Conservation (phyloP, 768 basidiomycete genomes). For the Tricholoma flavovirens region DNA sequence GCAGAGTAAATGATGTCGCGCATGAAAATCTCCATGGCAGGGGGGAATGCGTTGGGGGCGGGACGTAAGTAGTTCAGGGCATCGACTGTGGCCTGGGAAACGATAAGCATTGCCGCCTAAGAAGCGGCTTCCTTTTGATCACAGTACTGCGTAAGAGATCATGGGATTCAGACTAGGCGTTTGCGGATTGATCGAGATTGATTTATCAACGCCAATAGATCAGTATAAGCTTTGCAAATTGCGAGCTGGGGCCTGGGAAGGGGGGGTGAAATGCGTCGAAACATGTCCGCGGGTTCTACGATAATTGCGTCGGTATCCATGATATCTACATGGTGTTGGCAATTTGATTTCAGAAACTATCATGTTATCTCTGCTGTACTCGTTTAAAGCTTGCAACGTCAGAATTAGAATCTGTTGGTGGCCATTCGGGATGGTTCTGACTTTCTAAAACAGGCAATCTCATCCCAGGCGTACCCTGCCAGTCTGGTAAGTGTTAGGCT, state of each 20-base stretch:
- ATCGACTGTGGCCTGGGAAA: not conserved
- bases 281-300: not conserved
- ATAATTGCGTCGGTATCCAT: too few species aligned
- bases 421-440: not conserved
- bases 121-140: not conserved
- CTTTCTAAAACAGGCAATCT: not conserved
- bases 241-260: not conserved
- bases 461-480: not conserved
- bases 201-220: too few species aligned
- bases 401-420: not conserved
- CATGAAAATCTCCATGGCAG: conserved; percentile 37
- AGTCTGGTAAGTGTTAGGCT: not conserved
- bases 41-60: too few species aligned
- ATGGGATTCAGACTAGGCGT: too few species aligned
- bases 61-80: not conserved
- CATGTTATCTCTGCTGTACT: too few species aligned
- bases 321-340: too few species aligned
- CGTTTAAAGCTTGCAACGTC: too few species aligned
- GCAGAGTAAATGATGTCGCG: conserved; percentile 25
- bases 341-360: too few species aligned
- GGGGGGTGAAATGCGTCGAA: not conserved
- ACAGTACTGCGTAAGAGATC: not conserved
- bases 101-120: not conserved
- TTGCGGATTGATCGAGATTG: too few species aligned
- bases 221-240: not conserved